A percentile compares a stretch with the other conserved stretches of the same genome.
Conservation (phyloP, 2,329 filamentous ascomycete species). For the Trichoderma atrobrunneum region DNA sequence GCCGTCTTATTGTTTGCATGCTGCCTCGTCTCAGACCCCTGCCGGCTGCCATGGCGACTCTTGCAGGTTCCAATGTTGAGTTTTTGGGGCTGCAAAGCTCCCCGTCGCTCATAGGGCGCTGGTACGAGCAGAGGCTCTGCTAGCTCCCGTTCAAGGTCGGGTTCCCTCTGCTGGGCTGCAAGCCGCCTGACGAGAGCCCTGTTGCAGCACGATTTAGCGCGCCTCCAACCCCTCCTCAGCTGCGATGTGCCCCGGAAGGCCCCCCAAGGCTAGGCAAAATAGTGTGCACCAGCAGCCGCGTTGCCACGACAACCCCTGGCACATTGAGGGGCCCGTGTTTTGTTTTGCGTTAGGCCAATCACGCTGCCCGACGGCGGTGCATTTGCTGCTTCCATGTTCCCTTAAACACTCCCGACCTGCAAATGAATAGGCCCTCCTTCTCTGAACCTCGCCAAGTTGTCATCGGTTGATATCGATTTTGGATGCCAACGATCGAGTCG, state of each 20-base stretch:
- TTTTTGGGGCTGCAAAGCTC: neutral
- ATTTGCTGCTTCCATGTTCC: slow-evolving; percentile 25
- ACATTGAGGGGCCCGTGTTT: slow-evolving; percentile 25
- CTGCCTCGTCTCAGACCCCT: slow-evolving; percentile 21
- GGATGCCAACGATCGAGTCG: slow-evolving; percentile 18
- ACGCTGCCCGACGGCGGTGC: slow-evolving; percentile 22
- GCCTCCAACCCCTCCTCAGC: slow-evolving; percentile 18
- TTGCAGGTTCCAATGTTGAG: neutral
- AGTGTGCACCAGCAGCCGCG: slow-evolving; percentile 7
- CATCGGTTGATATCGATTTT: slow-evolving; percentile 21
- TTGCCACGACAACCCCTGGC: slow-evolving; percentile 30
- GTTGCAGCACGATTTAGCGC: slow-evolving; percentile 16
- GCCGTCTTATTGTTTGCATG: slow-evolving; percentile 21
- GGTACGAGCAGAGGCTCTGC: neutral
- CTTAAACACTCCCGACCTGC: slow-evolving; percentile 34
- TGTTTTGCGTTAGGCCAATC: slow-evolving; percentile 35
- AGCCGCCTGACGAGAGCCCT: slow-evolving; percentile 1
- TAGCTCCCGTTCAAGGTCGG: neutral
- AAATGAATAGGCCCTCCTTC: slow-evolving; percentile 24
- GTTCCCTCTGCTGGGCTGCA: neutral
- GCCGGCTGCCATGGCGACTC: slow-evolving; percentile 27
- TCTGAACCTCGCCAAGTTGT: slow-evolving; percentile 27
- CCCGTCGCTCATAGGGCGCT: neutral
- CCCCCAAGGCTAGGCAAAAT: slow-evolving; percentile 4
- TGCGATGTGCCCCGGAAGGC: neutral